These are phyloP conservation scores for Golubevia pallescens DNA, from an alignment of 1,284 basidiomycete genomes.

Conservation along the genomic window DNA sequence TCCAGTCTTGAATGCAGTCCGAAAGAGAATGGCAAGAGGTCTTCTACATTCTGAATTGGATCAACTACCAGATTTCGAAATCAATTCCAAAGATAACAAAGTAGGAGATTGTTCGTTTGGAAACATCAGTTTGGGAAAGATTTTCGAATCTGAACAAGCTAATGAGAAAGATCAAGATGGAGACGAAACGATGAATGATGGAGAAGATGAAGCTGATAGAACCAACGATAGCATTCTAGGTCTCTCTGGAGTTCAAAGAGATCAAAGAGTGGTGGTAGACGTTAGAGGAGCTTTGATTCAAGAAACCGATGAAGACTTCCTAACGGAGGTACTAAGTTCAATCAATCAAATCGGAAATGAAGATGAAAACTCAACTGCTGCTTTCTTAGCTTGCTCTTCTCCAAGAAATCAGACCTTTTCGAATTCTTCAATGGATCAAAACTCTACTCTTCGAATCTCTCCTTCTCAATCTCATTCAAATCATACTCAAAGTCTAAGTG, in stretches of 20 bases:
- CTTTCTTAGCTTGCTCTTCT: too few relatives aligned
- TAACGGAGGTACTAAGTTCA: conserved; percentile 31
- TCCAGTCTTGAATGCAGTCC: conserved; percentile 38
- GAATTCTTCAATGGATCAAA: too few relatives aligned
- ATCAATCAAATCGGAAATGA: background rate
- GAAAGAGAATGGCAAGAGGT: conserved; percentile 37
- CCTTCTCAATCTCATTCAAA: background rate
- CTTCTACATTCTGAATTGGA: conserved; percentile 47
- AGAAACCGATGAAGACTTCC: conserved; percentile 44
- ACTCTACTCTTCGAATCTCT: too few relatives aligned
- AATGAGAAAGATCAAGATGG: conserved; percentile 18
- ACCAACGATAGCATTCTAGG: conserved; percentile 23
- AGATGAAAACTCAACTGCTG: background rate
- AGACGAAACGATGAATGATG: conserved; percentile 13
- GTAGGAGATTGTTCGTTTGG: conserved; percentile 16
- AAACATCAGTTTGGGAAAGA: conserved; percentile 10
- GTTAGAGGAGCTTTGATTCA: conserved; percentile 57
- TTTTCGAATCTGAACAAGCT: conserved; percentile 19
- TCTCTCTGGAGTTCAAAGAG: conserved; percentile 15
- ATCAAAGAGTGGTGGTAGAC: conserved; percentile 21
- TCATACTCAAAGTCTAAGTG: background rate
- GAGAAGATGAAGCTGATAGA: conserved; percentile 15
- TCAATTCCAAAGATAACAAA: conserved; percentile 10
- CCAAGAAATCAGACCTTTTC: background rate
- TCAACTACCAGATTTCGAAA: conserved; percentile 47